Percentiles rank a stretch among this genome's conserved stretches.
phyloP scores from a whole-genome alignment of 2,329 filamentous ascomycete species.

The Chaetomiaceae sp. region DNA sequence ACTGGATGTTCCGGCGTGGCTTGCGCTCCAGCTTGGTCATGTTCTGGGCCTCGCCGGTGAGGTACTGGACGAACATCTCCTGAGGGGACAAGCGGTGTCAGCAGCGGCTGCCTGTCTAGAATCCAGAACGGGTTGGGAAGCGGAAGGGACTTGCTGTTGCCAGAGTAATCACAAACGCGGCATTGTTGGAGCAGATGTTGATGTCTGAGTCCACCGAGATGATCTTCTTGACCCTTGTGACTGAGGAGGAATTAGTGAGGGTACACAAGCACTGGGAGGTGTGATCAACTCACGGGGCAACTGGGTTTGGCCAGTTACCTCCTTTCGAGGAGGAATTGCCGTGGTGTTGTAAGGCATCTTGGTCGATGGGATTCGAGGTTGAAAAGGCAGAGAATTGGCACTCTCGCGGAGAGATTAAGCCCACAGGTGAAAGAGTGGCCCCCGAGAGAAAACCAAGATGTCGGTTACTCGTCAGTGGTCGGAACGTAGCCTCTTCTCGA shows the following conservation, averaged over 20 bases:
- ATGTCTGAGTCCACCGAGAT: slow-evolving; percentile 85
- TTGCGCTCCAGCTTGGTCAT: slow-evolving; percentile 89
- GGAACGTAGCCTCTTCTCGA: too few relatives aligned
- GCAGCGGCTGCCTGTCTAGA: not conserved
- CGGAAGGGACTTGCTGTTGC: slow-evolving; percentile 65
- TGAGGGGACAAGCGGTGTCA: slow-evolving; percentile 35
- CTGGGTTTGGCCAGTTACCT: slow-evolving; percentile 78
- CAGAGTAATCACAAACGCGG: slow-evolving; percentile 87
- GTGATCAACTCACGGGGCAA: slow-evolving; percentile 67
- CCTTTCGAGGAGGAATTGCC: slow-evolving; percentile 72
- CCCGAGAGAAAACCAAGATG: too few relatives aligned
- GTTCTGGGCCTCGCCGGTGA: slow-evolving; percentile 78
- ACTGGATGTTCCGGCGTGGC: slow-evolving; percentile 88
- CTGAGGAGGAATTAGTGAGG: slow-evolving; percentile 41
- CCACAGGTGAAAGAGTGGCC: too few relatives aligned
- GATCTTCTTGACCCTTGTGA: slow-evolving; percentile 94
- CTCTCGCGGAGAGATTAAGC: too few relatives aligned
- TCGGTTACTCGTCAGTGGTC: too few relatives aligned
- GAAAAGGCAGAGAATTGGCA: not conserved
- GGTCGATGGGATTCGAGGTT: not conserved
- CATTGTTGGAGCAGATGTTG: slow-evolving; percentile 81
- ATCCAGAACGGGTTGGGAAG: not conserved
- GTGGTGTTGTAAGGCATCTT: slow-evolving; percentile 87
- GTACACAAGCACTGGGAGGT: too few relatives aligned
- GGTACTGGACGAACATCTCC: slow-evolving; percentile 95